Percentiles rank a stretch among this genome's conserved stretches.
Evolutionary conservation across 1,284 basidiomycete genomes (phyloP).

Genomic region (Melampsora americana): DNA sequence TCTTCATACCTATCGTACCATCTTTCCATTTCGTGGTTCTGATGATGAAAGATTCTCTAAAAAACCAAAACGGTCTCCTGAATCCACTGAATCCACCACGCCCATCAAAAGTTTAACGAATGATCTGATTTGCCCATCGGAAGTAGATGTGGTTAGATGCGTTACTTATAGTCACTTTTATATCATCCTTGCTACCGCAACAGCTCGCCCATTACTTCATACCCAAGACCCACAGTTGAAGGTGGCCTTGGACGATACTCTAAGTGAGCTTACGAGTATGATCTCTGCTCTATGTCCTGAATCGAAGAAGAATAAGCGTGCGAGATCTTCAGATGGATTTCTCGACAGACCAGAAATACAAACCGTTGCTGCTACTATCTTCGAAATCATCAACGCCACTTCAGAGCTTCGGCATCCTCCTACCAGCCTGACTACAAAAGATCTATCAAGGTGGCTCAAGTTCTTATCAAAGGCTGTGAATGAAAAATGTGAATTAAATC

Average conservation of each 20-base stretch:
- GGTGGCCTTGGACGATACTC: not conserved
- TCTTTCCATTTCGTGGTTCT: not conserved
- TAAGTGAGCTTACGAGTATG: not conserved
- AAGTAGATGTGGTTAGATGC: slow-evolving; percentile 1
- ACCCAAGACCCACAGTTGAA: slow-evolving; percentile 2
- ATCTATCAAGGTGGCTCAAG: not conserved
- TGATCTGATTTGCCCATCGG: not conserved
- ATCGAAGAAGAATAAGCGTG: not conserved
- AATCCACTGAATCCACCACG: not conserved
- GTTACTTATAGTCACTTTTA: slow-evolving; percentile 19
- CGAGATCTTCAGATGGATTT: not conserved
- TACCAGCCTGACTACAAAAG: not conserved
- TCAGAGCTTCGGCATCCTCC: not conserved
- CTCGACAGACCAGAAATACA: not conserved
- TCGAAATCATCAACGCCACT: not conserved
- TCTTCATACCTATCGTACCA: not conserved
- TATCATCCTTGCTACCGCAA: slow-evolving; percentile 14
- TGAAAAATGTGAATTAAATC: not conserved
- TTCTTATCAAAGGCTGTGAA: not conserved
- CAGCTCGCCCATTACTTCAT: slow-evolving; percentile 29
- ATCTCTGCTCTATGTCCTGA: not conserved
- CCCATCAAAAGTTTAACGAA: not conserved
- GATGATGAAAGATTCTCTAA: slow-evolving; percentile 20
- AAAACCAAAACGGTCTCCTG: slow-evolving; percentile 1
- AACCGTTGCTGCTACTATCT: not conserved